Base-by-base conservation (phyloP, 1,284 basidiomycete genomes). In the Sanghuangporus baumii region DNA sequence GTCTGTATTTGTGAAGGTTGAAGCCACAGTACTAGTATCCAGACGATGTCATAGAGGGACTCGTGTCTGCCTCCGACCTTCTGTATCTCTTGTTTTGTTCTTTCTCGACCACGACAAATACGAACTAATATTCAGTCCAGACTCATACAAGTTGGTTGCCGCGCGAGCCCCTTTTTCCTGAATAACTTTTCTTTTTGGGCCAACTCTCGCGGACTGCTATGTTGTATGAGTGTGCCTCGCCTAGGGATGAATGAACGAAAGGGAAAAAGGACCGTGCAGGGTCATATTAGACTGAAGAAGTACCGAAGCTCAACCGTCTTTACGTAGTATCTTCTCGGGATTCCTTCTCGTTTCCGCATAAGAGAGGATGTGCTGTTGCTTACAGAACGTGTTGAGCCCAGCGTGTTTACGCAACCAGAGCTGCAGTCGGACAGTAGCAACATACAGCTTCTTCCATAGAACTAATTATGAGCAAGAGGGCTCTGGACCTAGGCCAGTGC, bases 1-100 rank as follows among this genome's bases (percentile, higher is more conserved):
- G 88, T 43, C 67, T 88, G 87, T 70, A 82, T 83, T 74, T 88
- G 87, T 71, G 83, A 4, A 26, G 47, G n/a, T n/a, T n/a, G n/a
- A n/a, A n/a, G n/a, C n/a, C 47, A 18, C 8, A 20, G n/a, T 2
- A 50, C 18, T 2, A 18, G 47, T 16, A 18, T n/a, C n/a, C 40
- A 83, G 66, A 84, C 84, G 69, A 77, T 81, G 63, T 86, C 84
- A 54, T 85, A 83, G 63, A 6, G 40, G 12, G 40, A 31, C 86
- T 16, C 67, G 78, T 74, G 56, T 56, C 36, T 60, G 20, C 37
- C 47, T 36, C 23, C 38, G 48, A 11, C 48, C 31, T 57, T 56
- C 23, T 54, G 31, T 59, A 18, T 14, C 8, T 20, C 9, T 50
- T 60, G 16, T 48, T 40, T 26, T n/a, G 3, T 11, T 57, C 36